These are phyloP conservation scores for Ganoderma resinaceum DNA, from an alignment of 1,284 basidiomycete species.

Conservation along the genomic window DNA sequence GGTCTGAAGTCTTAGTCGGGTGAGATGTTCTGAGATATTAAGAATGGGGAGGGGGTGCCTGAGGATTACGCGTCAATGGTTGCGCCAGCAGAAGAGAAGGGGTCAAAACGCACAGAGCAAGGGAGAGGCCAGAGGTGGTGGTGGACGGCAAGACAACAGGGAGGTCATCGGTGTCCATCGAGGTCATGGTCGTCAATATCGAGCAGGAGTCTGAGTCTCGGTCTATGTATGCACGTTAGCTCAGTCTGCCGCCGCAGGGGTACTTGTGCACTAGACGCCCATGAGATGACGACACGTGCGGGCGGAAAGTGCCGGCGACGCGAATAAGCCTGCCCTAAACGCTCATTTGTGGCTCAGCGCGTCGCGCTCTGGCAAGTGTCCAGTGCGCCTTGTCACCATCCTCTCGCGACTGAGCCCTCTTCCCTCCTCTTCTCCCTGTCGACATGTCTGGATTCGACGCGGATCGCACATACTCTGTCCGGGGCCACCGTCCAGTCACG, in stretches of 20 bases:
- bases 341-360: conserved; percentile 23
- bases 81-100: not conserved
- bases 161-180: conserved; percentile 80
- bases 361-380: conserved; percentile 19
- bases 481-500: conserved; percentile 54
- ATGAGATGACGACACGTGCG: conserved; percentile 50
- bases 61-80: conserved; percentile 25
- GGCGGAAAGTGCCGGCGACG: conserved; percentile 27
- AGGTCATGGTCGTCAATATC: conserved; percentile 52
- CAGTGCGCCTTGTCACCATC: not conserved
- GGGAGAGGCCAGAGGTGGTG: conserved; percentile 71
- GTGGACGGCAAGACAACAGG: conserved; percentile 74
- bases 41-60: conserved; percentile 97
- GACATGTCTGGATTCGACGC: conserved; percentile 75
- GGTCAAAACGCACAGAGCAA: conserved; percentile 65
- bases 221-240: too few relatives aligned
- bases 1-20: conserved; percentile 81
- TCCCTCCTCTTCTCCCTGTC: not conserved
- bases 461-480: conserved; percentile 81
- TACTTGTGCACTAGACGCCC: conserved; percentile 37
- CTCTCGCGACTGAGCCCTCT: conserved; percentile 7
- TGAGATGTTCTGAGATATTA: conserved; percentile 96
- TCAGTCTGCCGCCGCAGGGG: conserved; percentile 36
- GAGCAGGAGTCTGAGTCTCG: conserved; percentile 49
- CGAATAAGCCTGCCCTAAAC: conserved; percentile 43